Evolutionary conservation across 2,329 filamentous ascomycete genomes (phyloP), one percentile per base, ranked within the genome.

Genomic region (Dryadomyces quercus-mongolicae): DNA sequence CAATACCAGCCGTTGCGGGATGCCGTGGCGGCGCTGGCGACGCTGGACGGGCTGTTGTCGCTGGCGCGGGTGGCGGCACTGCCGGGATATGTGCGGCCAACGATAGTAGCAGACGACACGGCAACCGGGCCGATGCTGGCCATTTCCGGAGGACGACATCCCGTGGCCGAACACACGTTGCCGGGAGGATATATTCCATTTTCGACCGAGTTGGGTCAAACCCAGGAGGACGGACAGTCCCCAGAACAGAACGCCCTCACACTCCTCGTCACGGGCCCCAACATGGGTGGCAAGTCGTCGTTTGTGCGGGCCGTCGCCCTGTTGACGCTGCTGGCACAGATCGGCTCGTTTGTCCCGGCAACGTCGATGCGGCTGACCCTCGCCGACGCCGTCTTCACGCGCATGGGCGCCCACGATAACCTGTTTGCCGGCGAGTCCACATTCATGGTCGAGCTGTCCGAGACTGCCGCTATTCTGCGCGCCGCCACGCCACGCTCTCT

Each of bases 231-330:
- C n/a, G n/a, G n/a, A n/a, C n/a, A n/a, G n/a, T n/a, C n/a, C n/a
- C n/a, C n/a, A n/a, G 6, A 34, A 2, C 9, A 7, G 9, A 6
- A 31, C 34, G 15, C 52, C 52, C 46, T n/a, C 34, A 88, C 89
- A 2, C 80, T 96, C 61, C 84, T 97, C 54, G 85, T 98, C 62
- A 98, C 93, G 0, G 93, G 93, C 0, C 93, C 93, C 34, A 98
- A 98, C 71, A 98, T 98, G 93, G 93, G 93, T 63, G 93, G 93
- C 55, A 98, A 98, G 66, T 95, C 89, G n/a, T 93, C 86, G 55
- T 98, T 95, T 67, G 92, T 98, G 21, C 88, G 93, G 53, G 88
- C 91, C 60, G 83, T 95, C 47, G 92, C 93, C 10, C 81, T 98
- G 7, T 89, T 97, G 58, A 81, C 86, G 49, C 91, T 98, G 63